Base-by-base conservation (phyloP, 2,329 filamentous ascomycete genomes). In the Cephalotrichum gorgonifer region DNA sequence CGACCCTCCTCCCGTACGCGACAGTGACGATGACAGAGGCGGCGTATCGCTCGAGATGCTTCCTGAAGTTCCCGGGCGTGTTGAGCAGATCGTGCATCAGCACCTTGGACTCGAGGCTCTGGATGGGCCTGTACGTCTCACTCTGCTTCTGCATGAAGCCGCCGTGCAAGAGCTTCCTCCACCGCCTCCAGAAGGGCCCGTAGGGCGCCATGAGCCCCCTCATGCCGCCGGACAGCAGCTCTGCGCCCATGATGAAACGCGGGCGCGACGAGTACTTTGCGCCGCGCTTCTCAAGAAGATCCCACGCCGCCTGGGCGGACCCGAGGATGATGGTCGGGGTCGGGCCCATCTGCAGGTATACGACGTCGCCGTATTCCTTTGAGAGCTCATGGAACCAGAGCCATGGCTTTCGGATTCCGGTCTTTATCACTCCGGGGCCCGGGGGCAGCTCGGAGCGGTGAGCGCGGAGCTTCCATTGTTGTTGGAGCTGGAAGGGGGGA, bases 211-310 rank as follows among this genome's bases (percentile, higher is more conserved):
- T 71, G 4, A 72, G 56, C 0, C 68, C 67, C 4, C 68, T 60
- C 60, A 70, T 61, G 0, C 67, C 67, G 0, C 61, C 64, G 0
- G 69, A 71, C 0, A 71, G 56, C 1, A 69, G 56, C 39, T 72
- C 68, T 2, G 65, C 64, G 25, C 69, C 70, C 61, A 71, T 68
- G 28, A 72, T 69, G 53, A 73, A 72, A 3, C 69, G 60, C 1
- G 70, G 70, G 0, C 70, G 62, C 0, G 69, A 72, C 0, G 69
- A 71, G 50, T 68, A 72, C 35, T 67, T 62, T 3, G 66, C 60
- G 2, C 69, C 68, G 4, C 64, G 62, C 48, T 65, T 68, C 53
- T 73, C 70, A 1, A 71, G 62, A 0, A 71, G 60, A 31, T 70
- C 68, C 64, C 66, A 69, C 1, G 67, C 68, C 2, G 66, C 65